Evolutionary conservation across 495 filamentous ascomycete species (phyloP).

Genomic region (Lasiosphaeria ovina): DNA sequence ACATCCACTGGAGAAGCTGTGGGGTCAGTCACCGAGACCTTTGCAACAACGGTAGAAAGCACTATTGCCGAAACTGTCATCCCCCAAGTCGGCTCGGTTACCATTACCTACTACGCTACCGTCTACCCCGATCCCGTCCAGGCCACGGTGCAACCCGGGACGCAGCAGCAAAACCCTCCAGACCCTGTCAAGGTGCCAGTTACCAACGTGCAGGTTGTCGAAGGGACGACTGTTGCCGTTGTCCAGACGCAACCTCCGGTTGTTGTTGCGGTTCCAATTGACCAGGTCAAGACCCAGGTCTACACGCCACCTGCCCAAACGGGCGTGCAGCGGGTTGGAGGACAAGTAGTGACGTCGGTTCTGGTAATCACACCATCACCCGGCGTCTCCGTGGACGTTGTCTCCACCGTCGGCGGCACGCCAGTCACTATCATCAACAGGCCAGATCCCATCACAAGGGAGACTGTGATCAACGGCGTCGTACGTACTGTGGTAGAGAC

Average conservation of each 20-base stretch:
- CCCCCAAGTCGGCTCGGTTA: conserved; percentile 23
- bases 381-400: conserved; percentile 4
- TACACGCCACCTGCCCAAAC: conserved; percentile 16
- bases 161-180: background rate
- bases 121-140: conserved; percentile 1
- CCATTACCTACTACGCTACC: conserved; percentile 30
- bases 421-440: conserved; percentile 21
- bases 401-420: conserved; percentile 19
- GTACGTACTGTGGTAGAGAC: conserved; percentile 21
- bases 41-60: conserved; percentile 10
- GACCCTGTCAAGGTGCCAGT: conserved; percentile 6
- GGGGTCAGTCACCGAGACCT: conserved; percentile 5
- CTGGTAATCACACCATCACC: conserved; percentile 26
- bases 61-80: conserved; percentile 22
- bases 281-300: conserved; percentile 21
- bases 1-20: background rate
- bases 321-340: conserved; percentile 19
- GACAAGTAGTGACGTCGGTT: conserved; percentile 19
- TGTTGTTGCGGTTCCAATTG: conserved; percentile 14
- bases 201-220: conserved; percentile 16
- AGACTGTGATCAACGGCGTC: conserved; percentile 14
- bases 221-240: conserved; percentile 10
- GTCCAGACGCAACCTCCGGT: conserved; percentile 23
- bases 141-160: background rate
- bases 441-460: conserved; percentile 16